Conservation (phyloP, 1,139 yeast genomes). For the Lizanozyma gosingica region DNA sequence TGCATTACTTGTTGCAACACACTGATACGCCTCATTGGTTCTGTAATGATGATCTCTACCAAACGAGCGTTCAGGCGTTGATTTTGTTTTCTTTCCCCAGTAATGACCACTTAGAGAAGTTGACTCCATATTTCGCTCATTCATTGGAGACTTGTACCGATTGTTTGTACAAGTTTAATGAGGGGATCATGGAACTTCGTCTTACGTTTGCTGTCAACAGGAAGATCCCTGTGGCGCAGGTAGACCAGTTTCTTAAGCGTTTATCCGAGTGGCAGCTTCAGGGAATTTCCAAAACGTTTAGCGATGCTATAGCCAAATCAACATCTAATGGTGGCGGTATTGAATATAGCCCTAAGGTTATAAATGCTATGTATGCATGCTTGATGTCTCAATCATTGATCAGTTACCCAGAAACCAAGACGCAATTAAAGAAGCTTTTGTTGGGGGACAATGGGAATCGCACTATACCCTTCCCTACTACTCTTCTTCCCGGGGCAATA, state of each 20-base stretch:
- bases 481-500: slow-evolving; percentile 39
- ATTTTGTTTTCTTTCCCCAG: slow-evolving; percentile 53
- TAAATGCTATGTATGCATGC: not conserved
- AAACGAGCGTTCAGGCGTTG: slow-evolving; percentile 43
- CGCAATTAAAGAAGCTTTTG: slow-evolving; percentile 6
- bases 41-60: slow-evolving; percentile 42
- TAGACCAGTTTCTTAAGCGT: slow-evolving; percentile 40
- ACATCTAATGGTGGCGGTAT: not conserved
- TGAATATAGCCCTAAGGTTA: not conserved
- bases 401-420: slow-evolving; percentile 13
- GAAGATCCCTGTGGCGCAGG: slow-evolving; percentile 38
- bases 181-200: slow-evolving; percentile 43
- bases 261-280: slow-evolving; percentile 46
- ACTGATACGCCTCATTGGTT: slow-evolving; percentile 34
- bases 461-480: not conserved
- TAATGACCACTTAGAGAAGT: slow-evolving; percentile 32
- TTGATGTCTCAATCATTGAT: not conserved
- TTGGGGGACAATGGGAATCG: not conserved
- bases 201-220: slow-evolving; percentile 43
- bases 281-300: slow-evolving; percentile 2
- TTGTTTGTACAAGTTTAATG: slow-evolving; percentile 45
- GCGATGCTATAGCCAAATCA: slow-evolving; percentile 1
- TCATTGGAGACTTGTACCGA: slow-evolving; percentile 38
- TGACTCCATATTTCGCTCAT: slow-evolving; percentile 29
- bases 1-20: not conserved